phyloP scores from a whole-genome alignment of 2,329 filamentous ascomycete genomes.

The Cercospora sesami region DNA sequence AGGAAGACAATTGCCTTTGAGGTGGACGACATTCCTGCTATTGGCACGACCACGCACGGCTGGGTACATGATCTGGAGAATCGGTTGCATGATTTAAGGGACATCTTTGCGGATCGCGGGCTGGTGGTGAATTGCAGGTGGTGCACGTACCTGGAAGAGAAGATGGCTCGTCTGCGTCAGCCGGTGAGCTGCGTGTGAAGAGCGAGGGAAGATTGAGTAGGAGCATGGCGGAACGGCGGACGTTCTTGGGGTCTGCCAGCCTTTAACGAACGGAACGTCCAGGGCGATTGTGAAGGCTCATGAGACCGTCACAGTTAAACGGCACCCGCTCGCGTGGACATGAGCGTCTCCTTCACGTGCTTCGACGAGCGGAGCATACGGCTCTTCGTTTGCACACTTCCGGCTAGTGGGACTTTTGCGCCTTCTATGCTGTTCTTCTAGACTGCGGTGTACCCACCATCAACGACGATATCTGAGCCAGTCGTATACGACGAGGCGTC shows the following conservation, averaged over 20 bases:
- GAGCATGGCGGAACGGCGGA: background rate
- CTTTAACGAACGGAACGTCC: background rate
- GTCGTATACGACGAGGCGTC: conserved; percentile 38
- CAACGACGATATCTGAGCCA: conserved; percentile 36
- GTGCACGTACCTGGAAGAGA: conserved; percentile 4
- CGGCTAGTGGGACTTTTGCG: background rate
- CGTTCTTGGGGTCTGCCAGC: background rate
- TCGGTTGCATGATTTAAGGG: background rate
- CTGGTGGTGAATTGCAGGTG: conserved; percentile 1
- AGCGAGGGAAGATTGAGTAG: background rate
- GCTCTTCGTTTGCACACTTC: background rate
- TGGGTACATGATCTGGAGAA: conserved; percentile 13
- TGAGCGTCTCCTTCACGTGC: background rate
- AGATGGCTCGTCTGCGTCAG: background rate
- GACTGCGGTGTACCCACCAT: conserved; percentile 35
- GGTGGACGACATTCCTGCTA: background rate
- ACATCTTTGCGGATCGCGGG: conserved; percentile 2
- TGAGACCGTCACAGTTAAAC: background rate
- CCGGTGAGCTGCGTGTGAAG: background rate
- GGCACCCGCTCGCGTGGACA: background rate
- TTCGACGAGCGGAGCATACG: background rate
- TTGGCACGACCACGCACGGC: conserved; percentile 4
- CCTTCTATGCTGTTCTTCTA: conserved; percentile 8
- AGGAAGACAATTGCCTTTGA: conserved; percentile 3
- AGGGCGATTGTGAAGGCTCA: background rate